Conservation (phyloP, 306 rosid genomes). For the Pyrus communis region DNA sequence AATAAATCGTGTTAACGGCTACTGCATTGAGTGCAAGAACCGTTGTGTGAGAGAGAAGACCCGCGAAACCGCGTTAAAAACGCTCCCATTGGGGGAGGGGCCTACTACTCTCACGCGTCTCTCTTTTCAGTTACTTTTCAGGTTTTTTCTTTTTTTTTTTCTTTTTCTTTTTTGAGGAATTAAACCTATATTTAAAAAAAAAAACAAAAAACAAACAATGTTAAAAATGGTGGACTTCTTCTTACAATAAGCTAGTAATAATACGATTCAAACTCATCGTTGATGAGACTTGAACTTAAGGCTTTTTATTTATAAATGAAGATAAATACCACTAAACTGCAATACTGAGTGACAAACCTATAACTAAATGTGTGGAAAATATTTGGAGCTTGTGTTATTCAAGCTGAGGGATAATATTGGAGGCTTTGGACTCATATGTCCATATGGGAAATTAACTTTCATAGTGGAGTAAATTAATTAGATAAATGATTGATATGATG, state of each 20-base stretch:
- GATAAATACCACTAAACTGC: fast-evolving
- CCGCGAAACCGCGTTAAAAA: not conserved
- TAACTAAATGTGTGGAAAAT: no score
- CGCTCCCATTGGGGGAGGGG: not conserved
- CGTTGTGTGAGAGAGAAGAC: not conserved
- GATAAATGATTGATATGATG: not conserved
- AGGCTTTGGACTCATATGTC: not conserved
- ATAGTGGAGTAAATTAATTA: not conserved
- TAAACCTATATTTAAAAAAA: not conserved
- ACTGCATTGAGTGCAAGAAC: not conserved
- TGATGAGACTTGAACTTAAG: fast-evolving
- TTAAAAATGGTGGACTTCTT: no score
- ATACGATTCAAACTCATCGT: no score
- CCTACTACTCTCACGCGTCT: not conserved
- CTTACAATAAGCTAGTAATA: no score
- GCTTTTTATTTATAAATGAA: no score
- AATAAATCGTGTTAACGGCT: not conserved
- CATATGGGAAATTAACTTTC: not conserved
- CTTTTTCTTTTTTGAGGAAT: not conserved
- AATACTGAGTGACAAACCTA: no score
- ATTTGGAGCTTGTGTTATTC: not conserved
- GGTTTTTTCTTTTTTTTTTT: not conserved
- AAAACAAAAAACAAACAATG: no score
- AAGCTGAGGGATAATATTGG: not conserved
- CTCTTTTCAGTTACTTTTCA: not conserved